Evolutionary conservation across 345 rosid genomes (phyloP).

Genomic region (Sapria himalayana): DNA sequence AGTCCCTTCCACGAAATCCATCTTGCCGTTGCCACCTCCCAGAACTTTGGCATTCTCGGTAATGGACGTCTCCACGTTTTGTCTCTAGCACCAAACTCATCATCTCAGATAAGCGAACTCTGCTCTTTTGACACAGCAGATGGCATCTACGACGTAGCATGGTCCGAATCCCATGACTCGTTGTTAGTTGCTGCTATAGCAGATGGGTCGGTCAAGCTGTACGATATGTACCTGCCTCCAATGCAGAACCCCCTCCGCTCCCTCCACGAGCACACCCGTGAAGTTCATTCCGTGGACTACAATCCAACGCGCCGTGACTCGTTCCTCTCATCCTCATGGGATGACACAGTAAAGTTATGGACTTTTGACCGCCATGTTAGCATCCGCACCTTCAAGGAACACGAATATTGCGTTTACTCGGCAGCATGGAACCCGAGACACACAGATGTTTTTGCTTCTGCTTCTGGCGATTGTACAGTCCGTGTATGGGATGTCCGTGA

Average conservation of each 20-base stretch:
- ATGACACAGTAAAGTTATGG: conserved; percentile 82
- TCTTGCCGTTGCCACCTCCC: conserved; percentile 76
- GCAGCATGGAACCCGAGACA: conserved; percentile 78
- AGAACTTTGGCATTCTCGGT: conserved; percentile 86
- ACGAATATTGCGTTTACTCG: conserved; percentile 70
- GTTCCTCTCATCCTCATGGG: conserved; percentile 77
- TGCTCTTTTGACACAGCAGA: conserved; percentile 65
- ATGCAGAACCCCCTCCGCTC: conserved; percentile 57
- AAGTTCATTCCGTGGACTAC: conserved; percentile 63
- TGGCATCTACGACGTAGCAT: conserved; percentile 64
- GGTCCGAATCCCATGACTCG: conserved; percentile 95
- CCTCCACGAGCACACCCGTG: conserved; percentile 79
- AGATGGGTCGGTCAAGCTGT: conserved; percentile 78
- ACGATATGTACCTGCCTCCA: conserved; percentile 60
- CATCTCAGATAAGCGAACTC: conserved; percentile 28
- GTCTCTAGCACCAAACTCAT: conserved; percentile 40
- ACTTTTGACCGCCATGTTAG: conserved; percentile 70
- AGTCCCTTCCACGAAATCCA: conserved; percentile 79
- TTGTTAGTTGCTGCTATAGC: conserved; percentile 58
- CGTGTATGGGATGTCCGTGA: conserved; percentile 87
- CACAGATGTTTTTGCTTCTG: conserved; percentile 78
- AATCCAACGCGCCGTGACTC: conserved; percentile 91
- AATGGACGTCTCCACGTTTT: conserved; percentile 83
- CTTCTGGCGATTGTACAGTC: conserved; percentile 70
- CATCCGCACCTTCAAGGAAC: conserved; percentile 73